A percentile compares a stretch with the other conserved stretches of the same genome.
phyloP scores from a whole-genome alignment of 305 asterid genomes.

The Fraxinus xanthoxyloides region DNA sequence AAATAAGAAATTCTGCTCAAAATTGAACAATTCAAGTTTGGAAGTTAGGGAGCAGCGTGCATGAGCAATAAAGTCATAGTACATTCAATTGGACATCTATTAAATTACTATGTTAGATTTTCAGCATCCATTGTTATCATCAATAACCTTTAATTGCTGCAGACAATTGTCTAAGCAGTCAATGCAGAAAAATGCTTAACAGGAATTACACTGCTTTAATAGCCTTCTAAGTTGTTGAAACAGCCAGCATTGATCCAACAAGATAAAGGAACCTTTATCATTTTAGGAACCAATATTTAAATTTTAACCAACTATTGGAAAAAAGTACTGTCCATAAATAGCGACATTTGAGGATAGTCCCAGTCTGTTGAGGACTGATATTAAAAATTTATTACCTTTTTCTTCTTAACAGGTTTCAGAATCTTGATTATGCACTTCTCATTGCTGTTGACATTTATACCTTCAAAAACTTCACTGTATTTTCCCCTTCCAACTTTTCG shows the following conservation, averaged over 20 bases:
- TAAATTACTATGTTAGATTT: not conserved
- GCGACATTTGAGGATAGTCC: not conserved
- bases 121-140: not conserved
- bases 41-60: slow-evolving; percentile 1
- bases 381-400: slow-evolving; percentile 45
- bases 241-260: not conserved
- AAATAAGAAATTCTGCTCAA: slow-evolving; percentile 3
- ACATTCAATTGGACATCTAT: not conserved
- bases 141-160: not conserved
- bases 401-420: slow-evolving; percentile 94
- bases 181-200: not conserved
- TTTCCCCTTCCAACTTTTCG: slow-evolving; percentile 96
- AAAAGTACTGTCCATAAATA: not conserved
- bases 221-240: not conserved
- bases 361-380: not conserved
- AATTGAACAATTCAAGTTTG: not conserved
- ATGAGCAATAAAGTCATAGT: not conserved
- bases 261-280: not conserved
- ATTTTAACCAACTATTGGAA: not conserved
- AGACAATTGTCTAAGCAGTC: not conserved
- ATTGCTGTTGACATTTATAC: slow-evolving; percentile 67
- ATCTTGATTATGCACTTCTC: slow-evolving; percentile 81
- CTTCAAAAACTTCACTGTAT: slow-evolving; percentile 95
- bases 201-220: not conserved
- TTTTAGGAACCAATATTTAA: not conserved